Evolutionary conservation across 2,329 filamentous ascomycete species (phyloP).

Genomic region (Exophiala viscosa): DNA sequence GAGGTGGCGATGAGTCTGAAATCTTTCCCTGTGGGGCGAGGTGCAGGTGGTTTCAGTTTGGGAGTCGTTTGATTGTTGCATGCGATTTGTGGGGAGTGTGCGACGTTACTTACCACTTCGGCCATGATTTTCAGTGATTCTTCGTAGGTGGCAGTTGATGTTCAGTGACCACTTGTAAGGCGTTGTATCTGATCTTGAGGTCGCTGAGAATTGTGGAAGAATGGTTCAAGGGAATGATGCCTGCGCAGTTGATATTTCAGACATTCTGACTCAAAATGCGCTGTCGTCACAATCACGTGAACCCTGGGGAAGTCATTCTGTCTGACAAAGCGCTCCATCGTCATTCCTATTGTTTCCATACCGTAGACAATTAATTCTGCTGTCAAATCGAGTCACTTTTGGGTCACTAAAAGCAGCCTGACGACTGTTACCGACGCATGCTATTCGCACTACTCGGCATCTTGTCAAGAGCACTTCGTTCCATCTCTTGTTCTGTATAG

Average conservation of each 20-base stretch:
- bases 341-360: too few species aligned
- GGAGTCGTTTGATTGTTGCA: conserved; percentile 8
- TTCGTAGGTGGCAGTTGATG: not conserved
- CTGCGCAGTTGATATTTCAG: not conserved
- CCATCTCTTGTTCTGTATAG: not conserved
- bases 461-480: not conserved
- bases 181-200: conserved; percentile 1
- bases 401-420: too few species aligned
- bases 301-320: not conserved
- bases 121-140: conserved; percentile 23
- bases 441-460: not conserved
- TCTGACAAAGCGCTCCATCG: conserved; percentile 3
- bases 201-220: conserved; percentile 1
- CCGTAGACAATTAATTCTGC: not conserved
- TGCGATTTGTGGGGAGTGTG: conserved; percentile 21
- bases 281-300: conserved; percentile 15
- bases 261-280: not conserved
- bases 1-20: conserved; percentile 8
- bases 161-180: conserved; percentile 2
- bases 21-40: conserved; percentile 19
- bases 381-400: too few species aligned
- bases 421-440: too few species aligned
- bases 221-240: not conserved
- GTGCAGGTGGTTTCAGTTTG: conserved; percentile 23
- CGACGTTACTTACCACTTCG: conserved; percentile 28